Evolutionary conservation across 1,284 basidiomycete genomes (phyloP).

Genomic region (Ceratobasidium sp.): DNA sequence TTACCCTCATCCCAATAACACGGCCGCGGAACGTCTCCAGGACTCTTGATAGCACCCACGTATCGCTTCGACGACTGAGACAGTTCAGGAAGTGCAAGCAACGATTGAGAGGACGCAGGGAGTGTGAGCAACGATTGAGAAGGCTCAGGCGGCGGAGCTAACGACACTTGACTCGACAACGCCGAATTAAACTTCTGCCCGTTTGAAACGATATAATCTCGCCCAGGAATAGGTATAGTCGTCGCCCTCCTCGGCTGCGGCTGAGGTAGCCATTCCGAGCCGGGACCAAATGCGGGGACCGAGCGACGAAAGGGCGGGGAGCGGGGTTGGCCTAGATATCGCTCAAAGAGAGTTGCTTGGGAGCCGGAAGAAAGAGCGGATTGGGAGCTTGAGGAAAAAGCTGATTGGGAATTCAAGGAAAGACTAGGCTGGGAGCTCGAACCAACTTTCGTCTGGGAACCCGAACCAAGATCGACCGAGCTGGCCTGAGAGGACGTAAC

Average conservation of each 20-base stretch:
- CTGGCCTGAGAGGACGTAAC: not conserved
- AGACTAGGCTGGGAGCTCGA: not conserved
- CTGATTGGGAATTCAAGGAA: not conserved
- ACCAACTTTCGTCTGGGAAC: not conserved
- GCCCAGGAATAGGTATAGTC: not conserved
- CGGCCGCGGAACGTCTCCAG: not conserved
- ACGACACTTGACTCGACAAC: constrained; percentile 10
- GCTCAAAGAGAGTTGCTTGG: not conserved
- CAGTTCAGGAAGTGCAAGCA: not conserved
- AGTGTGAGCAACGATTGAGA: too few relatives aligned
- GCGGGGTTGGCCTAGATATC: constrained; percentile 2
- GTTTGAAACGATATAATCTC: not conserved
- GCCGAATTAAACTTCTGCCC: too few relatives aligned
- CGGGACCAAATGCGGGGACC: not conserved
- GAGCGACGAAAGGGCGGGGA: not conserved
- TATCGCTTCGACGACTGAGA: not conserved
- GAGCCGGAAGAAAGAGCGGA: too few relatives aligned
- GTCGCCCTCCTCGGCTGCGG: not conserved
- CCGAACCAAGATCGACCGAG: not conserved
- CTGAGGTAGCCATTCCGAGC: not conserved
- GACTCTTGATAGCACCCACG: not conserved
- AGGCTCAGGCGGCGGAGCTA: not conserved
- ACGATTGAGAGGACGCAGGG: too few relatives aligned
- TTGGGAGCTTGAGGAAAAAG: not conserved
- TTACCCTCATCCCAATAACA: constrained; percentile 15